Base-by-base conservation (phyloP, 116 monocot species). In the Phalaenopsis hybrid region DNA sequence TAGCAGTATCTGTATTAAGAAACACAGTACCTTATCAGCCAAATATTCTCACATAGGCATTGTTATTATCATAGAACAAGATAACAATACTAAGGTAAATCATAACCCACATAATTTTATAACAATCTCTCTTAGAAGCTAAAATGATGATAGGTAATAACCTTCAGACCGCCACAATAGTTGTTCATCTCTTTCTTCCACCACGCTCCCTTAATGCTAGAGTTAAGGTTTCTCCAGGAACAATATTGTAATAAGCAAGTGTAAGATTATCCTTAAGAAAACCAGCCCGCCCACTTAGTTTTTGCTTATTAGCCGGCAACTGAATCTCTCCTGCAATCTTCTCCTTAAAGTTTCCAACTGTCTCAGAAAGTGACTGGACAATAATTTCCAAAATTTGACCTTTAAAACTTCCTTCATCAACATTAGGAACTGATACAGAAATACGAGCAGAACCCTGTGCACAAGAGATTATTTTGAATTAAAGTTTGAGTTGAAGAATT, bases 121-220 rank as follows among this genome's bases (percentile, higher is more conserved):
- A 51, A 25, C 41, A 18, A 65, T 74, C 58, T 79, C 28, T 45
- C 59, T 23, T 18, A 74, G 8, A 55, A 6, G 74, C 79, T 84
- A 57, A 61, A 84, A 44, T 65, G 48, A 34, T 43, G 49, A 33
- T 82, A n/a, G 44, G 33, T 43, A 80, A 72, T 44, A 61, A 81
- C 81, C 77, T 83, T 85, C 13, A 20, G 57, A 12, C 20, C 8
- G 8, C 28, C 6, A 65, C 20, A 68, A 55, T 16, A 16, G 74
- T 63, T 73, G 76, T 57, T 92, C 81, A 95, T 93, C 87, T 90
- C 89, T 99, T 99, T 87, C 95, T 86, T 74, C 98, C 98, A 85
- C 98, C 98, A 91, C 98, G 95, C 84, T 98, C 98, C 88, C 98
- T 94, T 46, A 98, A 85, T 73, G 98, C 87, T 78, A 98, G 92